Evolutionary conservation across 2,329 filamentous ascomycete species (phyloP).

Genomic region (Xylariaceae sp.): DNA sequence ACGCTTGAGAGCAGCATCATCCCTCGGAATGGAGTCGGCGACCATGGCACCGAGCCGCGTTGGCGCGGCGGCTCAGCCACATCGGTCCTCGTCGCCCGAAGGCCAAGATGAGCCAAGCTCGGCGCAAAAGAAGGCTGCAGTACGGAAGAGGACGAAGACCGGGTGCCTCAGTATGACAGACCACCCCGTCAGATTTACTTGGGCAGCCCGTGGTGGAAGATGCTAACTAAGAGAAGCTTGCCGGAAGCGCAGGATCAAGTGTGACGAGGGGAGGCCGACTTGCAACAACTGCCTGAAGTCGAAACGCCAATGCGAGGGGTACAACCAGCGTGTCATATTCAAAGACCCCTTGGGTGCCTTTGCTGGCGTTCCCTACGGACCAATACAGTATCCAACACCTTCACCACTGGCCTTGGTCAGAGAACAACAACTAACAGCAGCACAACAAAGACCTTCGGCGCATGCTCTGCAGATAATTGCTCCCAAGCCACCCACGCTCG

Average conservation of each 20-base stretch:
- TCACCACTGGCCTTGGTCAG: conserved; percentile 38
- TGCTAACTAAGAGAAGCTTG: conserved; percentile 53
- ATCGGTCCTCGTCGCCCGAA: conserved; percentile 25
- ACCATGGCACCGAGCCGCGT: conserved; percentile 14
- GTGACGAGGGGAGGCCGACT: conserved; percentile 78
- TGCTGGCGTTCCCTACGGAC: conserved; percentile 38
- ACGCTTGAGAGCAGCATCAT: too few relatives aligned
- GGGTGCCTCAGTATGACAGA: conserved; percentile 71
- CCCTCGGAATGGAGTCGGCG: conserved; percentile 27
- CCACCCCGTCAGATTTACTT: conserved; percentile 4
- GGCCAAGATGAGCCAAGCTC: conserved; percentile 31
- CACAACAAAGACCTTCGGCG: conserved; percentile 30
- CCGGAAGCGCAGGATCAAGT: conserved; percentile 92
- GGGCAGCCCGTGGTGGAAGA: conserved; percentile 4
- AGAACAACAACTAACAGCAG: conserved; percentile 33
- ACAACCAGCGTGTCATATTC: conserved; percentile 74
- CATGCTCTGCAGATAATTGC: conserved; percentile 40
- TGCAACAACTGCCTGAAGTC: conserved; percentile 84
- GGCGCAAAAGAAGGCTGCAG: conserved; percentile 38
- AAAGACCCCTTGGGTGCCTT: conserved; percentile 61
- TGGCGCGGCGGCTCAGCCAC: conserved; percentile 20
- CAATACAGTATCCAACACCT: conserved; percentile 37
- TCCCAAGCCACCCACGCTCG: conserved; percentile 38
- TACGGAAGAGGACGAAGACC: conserved; percentile 76
- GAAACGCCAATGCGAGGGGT: conserved; percentile 76